phyloP scores from a whole-genome alignment of 768 basidiomycete genomes.

The Rhodotorula toruloides region DNA sequence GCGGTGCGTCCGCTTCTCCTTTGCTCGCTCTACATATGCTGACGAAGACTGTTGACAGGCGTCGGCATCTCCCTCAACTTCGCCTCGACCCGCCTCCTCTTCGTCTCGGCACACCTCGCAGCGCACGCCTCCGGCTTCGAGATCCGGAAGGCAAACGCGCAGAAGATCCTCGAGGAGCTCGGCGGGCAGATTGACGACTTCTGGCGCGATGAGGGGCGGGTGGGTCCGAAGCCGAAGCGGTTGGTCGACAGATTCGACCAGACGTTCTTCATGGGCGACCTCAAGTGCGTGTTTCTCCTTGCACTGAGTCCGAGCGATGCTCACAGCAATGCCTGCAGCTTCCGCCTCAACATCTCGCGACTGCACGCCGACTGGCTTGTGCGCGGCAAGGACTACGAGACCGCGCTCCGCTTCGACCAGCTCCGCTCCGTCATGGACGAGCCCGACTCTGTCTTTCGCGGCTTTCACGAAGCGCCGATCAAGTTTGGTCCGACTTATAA shows the following conservation, averaged over 20 bases:
- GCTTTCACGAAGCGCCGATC: slow-evolving; percentile 74
- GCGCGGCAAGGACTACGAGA: slow-evolving; percentile 71
- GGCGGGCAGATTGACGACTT: slow-evolving; percentile 76
- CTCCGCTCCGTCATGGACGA: slow-evolving; percentile 68
- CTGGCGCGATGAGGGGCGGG: slow-evolving; percentile 44
- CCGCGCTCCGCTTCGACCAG: slow-evolving; percentile 87
- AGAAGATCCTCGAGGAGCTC: slow-evolving; percentile 86
- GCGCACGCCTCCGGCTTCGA: slow-evolving; percentile 58
- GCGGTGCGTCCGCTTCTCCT: slow-evolving; percentile 44
- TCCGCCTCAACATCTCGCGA: slow-evolving; percentile 78
- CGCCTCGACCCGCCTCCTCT: slow-evolving; percentile 73
- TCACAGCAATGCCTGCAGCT: slow-evolving; percentile 56
- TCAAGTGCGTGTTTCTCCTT: slow-evolving; percentile 26
- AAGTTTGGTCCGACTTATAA: slow-evolving; percentile 87
- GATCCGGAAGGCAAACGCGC: slow-evolving; percentile 75
- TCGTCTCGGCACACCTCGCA: slow-evolving; percentile 85
- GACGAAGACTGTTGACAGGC: slow-evolving; percentile 39
- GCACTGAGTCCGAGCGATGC: not conserved
- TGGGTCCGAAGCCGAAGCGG: slow-evolving; percentile 51
- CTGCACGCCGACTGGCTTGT: slow-evolving; percentile 93
- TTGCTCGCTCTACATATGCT: too few species aligned
- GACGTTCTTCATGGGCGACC: slow-evolving; percentile 81
- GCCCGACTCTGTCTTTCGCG: slow-evolving; percentile 60
- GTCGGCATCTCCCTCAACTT: slow-evolving; percentile 85
- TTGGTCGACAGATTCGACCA: slow-evolving; percentile 83